A percentile compares a stretch with the other conserved stretches of the same genome.
These are phyloP conservation scores for Alternaria hordeiaustralica DNA, from an alignment of 2,329 filamentous ascomycete species.

Conservation along the genomic window DNA sequence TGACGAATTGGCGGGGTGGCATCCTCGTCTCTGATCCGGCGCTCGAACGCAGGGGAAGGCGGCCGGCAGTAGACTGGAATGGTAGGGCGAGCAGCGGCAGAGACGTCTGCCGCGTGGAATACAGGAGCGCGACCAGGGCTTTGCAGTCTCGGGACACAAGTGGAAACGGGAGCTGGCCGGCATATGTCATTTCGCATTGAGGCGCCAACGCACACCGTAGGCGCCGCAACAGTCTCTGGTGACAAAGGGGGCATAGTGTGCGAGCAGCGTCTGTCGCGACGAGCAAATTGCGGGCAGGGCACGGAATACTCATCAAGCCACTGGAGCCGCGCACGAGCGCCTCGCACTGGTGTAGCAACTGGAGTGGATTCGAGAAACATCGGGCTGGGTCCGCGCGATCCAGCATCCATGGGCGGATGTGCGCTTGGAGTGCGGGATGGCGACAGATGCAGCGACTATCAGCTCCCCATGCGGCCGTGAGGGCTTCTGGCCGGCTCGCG, in stretches of 20 bases:
- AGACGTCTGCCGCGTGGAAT: conserved; percentile 25
- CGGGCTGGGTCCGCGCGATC: conserved; percentile 34
- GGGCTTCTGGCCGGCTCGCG: conserved; percentile 35
- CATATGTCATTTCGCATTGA: conserved; percentile 41
- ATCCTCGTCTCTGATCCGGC: conserved; percentile 32
- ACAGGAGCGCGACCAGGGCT: conserved; percentile 24
- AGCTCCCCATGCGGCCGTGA: conserved; percentile 28
- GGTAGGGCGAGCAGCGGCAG: conserved; percentile 24
- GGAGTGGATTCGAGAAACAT: conserved; percentile 40
- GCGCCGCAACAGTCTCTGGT: conserved; percentile 25
- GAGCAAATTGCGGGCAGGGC: conserved; percentile 35
- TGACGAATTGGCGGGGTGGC: conserved; percentile 32
- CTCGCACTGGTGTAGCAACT: conserved; percentile 25
- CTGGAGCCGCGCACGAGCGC: conserved; percentile 30
- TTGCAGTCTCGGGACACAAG: conserved; percentile 19
- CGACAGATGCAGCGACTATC: conserved; percentile 45
- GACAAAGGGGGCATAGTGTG: conserved; percentile 25
- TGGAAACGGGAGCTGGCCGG: conserved; percentile 25
- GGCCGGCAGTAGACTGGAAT: conserved; percentile 27
- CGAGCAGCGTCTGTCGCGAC: conserved; percentile 13
- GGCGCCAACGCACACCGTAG: conserved; percentile 39
- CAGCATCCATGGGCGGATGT: conserved; percentile 23
- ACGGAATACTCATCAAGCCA: conserved; percentile 28
- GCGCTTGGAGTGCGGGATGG: conserved; percentile 31
- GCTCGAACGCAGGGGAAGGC: conserved; percentile 38